A percentile compares a stretch with the other conserved stretches of the same genome.
Evolutionary conservation across 2,329 filamentous ascomycete species (phyloP).

Genomic region (Colletotrichum paranaense): DNA sequence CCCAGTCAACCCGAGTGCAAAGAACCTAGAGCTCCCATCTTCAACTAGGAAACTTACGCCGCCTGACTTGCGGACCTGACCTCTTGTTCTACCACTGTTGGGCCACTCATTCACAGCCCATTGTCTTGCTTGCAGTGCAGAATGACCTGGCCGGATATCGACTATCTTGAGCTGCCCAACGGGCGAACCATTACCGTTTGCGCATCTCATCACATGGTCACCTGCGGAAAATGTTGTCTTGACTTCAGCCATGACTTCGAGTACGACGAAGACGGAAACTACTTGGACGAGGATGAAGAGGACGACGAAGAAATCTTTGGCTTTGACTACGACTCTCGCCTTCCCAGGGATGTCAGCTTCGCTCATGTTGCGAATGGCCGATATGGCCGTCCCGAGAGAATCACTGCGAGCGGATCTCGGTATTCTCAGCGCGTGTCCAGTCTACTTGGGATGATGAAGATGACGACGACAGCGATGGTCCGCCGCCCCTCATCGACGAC

Average conservation of each 20-base stretch:
- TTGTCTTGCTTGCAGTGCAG: neutral
- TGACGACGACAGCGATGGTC: neutral
- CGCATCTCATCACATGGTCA: neutral
- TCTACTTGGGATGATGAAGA: neutral
- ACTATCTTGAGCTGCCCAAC: slow-evolving; percentile 9
- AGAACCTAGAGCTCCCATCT: neutral
- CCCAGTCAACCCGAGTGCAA: neutral
- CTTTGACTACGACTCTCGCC: slow-evolving; percentile 44
- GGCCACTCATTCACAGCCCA: too few species aligned
- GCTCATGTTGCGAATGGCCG: slow-evolving; percentile 51
- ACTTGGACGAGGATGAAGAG: neutral
- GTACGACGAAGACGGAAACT: neutral
- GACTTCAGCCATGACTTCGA: slow-evolving; percentile 12
- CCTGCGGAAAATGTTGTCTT: slow-evolving; percentile 18
- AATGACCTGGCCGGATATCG: slow-evolving; percentile 1
- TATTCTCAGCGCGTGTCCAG: neutral
- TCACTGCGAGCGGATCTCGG: neutral
- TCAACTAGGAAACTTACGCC: too few species aligned
- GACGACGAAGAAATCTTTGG: neutral
- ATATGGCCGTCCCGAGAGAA: slow-evolving; percentile 37
- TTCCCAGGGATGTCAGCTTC: slow-evolving; percentile 48
- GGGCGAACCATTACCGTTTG: slow-evolving; percentile 15
- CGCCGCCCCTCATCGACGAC: neutral
- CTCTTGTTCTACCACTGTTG: too few species aligned
- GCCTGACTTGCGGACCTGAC: too few species aligned